Conservation (phyloP, 2,329 filamentous ascomycete genomes). For the Lasiodiplodia sp. region DNA sequence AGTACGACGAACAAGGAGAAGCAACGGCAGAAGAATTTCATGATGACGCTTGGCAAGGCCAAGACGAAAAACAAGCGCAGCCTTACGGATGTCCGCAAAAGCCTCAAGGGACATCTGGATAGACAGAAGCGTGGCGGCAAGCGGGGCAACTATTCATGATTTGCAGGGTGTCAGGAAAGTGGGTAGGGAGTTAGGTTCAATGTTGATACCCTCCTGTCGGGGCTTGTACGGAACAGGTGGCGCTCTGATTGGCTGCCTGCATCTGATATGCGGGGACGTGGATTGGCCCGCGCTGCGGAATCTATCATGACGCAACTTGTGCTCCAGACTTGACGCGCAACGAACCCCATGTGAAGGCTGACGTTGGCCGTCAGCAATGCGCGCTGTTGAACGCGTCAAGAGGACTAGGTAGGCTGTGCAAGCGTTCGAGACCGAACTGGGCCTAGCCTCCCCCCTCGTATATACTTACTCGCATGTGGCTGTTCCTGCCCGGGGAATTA, state of each 20-base stretch:
- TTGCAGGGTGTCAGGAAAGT: constrained; percentile 7
- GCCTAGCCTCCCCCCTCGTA: constrained; percentile 1
- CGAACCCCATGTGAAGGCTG: constrained; percentile 23
- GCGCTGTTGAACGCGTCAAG: background rate
- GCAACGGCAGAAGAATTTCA: constrained; percentile 94
- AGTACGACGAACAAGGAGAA: constrained; percentile 98
- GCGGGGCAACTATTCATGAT: constrained; percentile 67
- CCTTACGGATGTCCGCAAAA: constrained; percentile 82
- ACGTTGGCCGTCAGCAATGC: constrained; percentile 25
- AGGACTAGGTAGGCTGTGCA: background rate
- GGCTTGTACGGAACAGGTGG: background rate
- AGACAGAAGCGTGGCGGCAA: constrained; percentile 84
- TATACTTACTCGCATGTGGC: constrained; percentile 13
- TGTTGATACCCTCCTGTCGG: constrained; percentile 10
- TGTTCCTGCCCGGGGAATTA: background rate
- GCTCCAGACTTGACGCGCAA: constrained; percentile 16
- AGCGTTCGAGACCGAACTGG: background rate
- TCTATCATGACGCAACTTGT: constrained; percentile 18
- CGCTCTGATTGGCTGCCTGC: constrained; percentile 18
- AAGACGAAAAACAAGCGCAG: constrained; percentile 95
- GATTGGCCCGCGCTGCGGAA: background rate
- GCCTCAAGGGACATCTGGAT: constrained; percentile 81
- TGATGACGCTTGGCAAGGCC: constrained; percentile 97
- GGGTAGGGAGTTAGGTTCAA: constrained; percentile 7
- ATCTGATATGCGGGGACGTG: constrained; percentile 1